phyloP scores from a whole-genome alignment of 1,284 basidiomycete genomes.

The Papiliotrema flavescens region DNA sequence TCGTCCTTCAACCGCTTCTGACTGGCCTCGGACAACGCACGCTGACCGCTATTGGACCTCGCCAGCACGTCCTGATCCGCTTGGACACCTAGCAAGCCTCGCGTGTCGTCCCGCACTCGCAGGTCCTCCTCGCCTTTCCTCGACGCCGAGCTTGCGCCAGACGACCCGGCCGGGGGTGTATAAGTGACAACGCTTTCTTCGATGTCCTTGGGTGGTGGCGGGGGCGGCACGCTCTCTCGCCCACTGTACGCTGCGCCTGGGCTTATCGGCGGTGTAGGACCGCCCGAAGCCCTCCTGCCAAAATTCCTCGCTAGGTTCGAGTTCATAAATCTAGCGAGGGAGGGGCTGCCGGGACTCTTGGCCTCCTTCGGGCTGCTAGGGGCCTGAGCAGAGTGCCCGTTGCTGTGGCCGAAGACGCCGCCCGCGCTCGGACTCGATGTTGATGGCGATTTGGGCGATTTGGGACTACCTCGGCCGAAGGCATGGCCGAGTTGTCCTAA shows the following conservation, averaged over 20 bases:
- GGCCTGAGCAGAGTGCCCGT: neutral
- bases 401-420: too few relatives aligned
- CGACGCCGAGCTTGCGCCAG: neutral
- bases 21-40: slow-evolving; percentile 14
- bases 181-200: neutral
- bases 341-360: neutral
- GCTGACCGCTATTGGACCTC: slow-evolving; percentile 9
- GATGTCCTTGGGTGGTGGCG: neutral
- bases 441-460: neutral
- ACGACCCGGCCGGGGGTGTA: neutral
- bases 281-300: slow-evolving; percentile 1
- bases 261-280: neutral
- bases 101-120: neutral
- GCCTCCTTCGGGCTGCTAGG: neutral
- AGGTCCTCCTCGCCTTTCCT: neutral
- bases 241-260: neutral
- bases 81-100: neutral
- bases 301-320: slow-evolving; percentile 6
- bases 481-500: neutral
- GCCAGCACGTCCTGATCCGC: neutral
- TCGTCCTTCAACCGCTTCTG: slow-evolving; percentile 15
- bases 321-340: neutral
- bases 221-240: neutral
- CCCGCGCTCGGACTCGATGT: neutral
- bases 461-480: neutral